Conservation (phyloP, 2,329 filamentous ascomycete species). For the Emmonsia crescens region DNA sequence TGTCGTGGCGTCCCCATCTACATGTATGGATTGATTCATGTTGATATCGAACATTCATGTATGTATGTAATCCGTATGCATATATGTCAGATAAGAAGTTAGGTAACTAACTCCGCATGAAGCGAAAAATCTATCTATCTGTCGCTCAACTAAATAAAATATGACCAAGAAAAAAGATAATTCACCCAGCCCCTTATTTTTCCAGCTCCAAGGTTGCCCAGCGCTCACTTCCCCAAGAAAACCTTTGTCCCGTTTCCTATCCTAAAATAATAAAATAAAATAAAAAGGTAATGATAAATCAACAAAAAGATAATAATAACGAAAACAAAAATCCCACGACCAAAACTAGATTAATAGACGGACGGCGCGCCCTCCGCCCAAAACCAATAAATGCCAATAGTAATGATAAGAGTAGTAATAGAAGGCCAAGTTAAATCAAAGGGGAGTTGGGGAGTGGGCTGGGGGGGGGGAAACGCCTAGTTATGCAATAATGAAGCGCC, state of each 20-base stretch:
- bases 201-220: too few species aligned
- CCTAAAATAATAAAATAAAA: not conserved
- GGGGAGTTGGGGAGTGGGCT: not conserved
- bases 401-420: not conserved
- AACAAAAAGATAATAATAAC: not conserved
- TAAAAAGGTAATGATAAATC: too few species aligned
- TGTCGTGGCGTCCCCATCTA: too few species aligned
- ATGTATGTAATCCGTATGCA: not conserved
- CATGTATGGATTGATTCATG: not conserved
- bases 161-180: too few species aligned
- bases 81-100: not conserved
- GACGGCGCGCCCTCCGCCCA: not conserved
- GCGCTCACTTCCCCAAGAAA: too few species aligned
- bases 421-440: not conserved
- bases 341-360: too few species aligned
- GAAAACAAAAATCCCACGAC: not conserved
- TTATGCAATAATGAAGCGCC: not conserved
- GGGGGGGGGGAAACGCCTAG: not conserved
- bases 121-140: not conserved
- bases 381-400: not conserved
- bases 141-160: not conserved
- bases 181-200: too few species aligned
- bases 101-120: not conserved
- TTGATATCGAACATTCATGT: not conserved
- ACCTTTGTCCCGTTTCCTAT: not conserved